Evolutionary conservation across 192 early-diverging fungal genomes (phyloP).

Genomic region (Jimgerdemannia lactiflua): DNA sequence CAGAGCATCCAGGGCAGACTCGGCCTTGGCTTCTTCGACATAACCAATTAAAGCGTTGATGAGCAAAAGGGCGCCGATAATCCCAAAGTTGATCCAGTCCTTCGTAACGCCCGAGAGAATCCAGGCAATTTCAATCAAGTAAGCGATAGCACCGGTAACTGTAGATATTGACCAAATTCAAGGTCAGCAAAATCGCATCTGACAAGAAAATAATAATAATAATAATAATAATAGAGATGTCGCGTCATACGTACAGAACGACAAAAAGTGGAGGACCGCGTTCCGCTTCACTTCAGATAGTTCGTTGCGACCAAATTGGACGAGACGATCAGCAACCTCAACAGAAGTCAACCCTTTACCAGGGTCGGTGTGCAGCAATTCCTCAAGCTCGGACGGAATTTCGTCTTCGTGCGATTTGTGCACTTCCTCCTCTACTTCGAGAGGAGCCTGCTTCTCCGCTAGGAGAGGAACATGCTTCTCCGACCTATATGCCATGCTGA

Average conservation of each 20-base stretch:
- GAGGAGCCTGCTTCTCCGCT: constrained; percentile 45
- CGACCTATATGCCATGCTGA: no score
- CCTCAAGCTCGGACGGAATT: constrained; percentile 75
- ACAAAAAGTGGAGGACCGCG: constrained; percentile 77
- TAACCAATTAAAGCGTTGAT: constrained; percentile 94
- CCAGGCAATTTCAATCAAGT: constrained; percentile 84
- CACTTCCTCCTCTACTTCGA: constrained; percentile 65
- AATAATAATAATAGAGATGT: constrained; percentile 4
- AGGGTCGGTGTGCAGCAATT: constrained; percentile 78
- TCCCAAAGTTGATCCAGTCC: constrained; percentile 78
- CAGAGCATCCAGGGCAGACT: constrained; percentile 90
- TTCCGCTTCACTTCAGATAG: constrained; percentile 79
- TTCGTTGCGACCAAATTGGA: constrained; percentile 78
- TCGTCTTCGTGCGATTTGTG: constrained; percentile 74
- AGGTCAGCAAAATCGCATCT: neutral
- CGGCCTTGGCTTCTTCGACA: constrained; percentile 91
- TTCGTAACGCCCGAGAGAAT: constrained; percentile 70
- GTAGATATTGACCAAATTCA: neutral
- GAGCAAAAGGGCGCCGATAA: constrained; percentile 74
- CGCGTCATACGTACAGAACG: constrained; percentile 45
- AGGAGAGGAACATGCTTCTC: constrained; percentile 47
- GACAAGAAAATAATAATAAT: no score
- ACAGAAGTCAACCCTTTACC: constrained; percentile 65
- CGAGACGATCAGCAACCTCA: constrained; percentile 66
- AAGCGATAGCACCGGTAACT: constrained; percentile 74